Percentiles rank a stretch among this genome's conserved stretches.
phyloP scores from a whole-genome alignment of 1,284 basidiomycete species.

The Papiliotrema fonsecae region DNA sequence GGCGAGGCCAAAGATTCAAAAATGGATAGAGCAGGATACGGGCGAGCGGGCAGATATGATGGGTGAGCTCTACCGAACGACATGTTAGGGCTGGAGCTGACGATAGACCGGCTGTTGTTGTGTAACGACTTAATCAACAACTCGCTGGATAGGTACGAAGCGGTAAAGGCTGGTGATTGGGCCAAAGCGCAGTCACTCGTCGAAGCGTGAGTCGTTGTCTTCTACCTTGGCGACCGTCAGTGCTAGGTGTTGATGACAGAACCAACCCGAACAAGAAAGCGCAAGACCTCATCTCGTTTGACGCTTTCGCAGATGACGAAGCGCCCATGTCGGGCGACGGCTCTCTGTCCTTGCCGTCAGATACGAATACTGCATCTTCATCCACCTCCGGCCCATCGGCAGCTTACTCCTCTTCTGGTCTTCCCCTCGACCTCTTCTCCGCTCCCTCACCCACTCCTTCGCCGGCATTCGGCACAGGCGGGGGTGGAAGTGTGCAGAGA shows the following conservation, averaged over 20 bases:
- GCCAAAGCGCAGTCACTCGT: conserved; percentile 37
- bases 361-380: conserved; percentile 14
- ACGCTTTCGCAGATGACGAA: conserved; percentile 47
- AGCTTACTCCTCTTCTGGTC: conserved; percentile 36
- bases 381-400: conserved; percentile 14
- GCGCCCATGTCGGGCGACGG: conserved; percentile 21
- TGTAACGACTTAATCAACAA: conserved; percentile 98
- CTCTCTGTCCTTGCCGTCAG: conserved; percentile 36
- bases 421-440: conserved; percentile 48
- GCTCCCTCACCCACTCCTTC: conserved; percentile 36
- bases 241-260: conserved; percentile 17
- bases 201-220: conserved; percentile 29
- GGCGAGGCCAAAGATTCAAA: conserved; percentile 91
- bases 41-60: conserved; percentile 76
- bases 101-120: conserved; percentile 78
- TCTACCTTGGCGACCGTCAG: background rate
- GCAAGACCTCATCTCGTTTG: conserved; percentile 48
- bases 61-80: conserved; percentile 53
- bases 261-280: conserved; percentile 43
- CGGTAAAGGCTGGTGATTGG: conserved; percentile 85
- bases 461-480: conserved; percentile 11
- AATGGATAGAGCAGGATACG: conserved; percentile 90
- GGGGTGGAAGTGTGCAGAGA: conserved; percentile 11
- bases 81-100: background rate
- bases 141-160: conserved; percentile 81